These are phyloP conservation scores for Iodosphaeria phyllophila DNA, from an alignment of 2,329 filamentous ascomycete species.

Conservation along the genomic window DNA sequence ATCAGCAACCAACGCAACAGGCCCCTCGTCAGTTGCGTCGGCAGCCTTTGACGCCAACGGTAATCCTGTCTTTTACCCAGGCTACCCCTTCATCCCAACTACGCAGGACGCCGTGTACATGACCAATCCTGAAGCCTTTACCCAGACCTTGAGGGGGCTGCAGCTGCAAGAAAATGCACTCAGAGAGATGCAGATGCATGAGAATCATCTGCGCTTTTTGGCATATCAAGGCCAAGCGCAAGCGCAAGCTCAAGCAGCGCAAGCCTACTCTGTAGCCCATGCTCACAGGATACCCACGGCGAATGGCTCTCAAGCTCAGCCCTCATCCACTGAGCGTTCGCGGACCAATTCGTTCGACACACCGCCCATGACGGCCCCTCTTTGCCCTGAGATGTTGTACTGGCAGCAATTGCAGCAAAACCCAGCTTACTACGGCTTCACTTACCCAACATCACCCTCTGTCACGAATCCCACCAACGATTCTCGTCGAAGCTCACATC, in stretches of 20 bases:
- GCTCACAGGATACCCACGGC: slow-evolving; percentile 21
- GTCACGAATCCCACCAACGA: slow-evolving; percentile 26
- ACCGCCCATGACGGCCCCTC: slow-evolving; percentile 36
- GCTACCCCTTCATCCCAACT: slow-evolving; percentile 21
- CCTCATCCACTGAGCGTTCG: slow-evolving; percentile 29
- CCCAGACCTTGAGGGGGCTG: slow-evolving; percentile 24
- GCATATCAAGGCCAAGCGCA: slow-evolving; percentile 25
- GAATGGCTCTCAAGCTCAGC: slow-evolving; percentile 13
- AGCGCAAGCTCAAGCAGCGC: slow-evolving; percentile 20
- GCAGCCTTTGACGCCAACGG: slow-evolving; percentile 28
- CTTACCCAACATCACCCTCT: slow-evolving; percentile 37
- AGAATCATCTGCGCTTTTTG: slow-evolving; percentile 24
- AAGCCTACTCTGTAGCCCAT: slow-evolving; percentile 23
- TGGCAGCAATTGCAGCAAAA: slow-evolving; percentile 21
- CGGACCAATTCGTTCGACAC: slow-evolving; percentile 47
- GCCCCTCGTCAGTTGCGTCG: no score
- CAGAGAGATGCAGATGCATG: slow-evolving; percentile 25
- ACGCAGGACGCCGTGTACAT: slow-evolving; percentile 33
- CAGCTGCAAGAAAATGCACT: slow-evolving; percentile 27
- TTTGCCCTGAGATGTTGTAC: slow-evolving; percentile 36
- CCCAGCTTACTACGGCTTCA: slow-evolving; percentile 26
- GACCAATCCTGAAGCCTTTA: slow-evolving; percentile 19
- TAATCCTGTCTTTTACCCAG: slow-evolving; percentile 19
- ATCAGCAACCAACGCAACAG: no score
- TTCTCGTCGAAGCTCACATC: slow-evolving; percentile 36